Evolutionary conservation across 495 filamentous ascomycete species (phyloP).

Genomic region (Chaetomidium leptoderma): DNA sequence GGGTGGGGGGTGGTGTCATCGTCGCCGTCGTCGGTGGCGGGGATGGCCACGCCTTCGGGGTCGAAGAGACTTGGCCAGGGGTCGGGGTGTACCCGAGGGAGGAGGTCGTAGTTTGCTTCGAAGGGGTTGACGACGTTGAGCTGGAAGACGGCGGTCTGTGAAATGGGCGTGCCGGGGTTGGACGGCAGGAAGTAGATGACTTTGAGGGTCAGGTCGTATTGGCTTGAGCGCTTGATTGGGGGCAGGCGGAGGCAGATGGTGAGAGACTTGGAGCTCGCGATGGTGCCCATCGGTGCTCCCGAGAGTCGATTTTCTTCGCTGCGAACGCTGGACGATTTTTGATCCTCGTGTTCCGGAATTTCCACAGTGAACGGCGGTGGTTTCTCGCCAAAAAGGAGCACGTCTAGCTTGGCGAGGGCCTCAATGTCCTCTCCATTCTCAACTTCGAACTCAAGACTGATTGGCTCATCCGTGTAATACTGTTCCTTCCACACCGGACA

Average conservation of each 20-base stretch:
- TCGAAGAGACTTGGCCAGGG: conserved; percentile 85
- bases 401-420: conserved; percentile 64
- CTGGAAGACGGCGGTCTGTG: conserved; percentile 61
- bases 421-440: conserved; percentile 81
- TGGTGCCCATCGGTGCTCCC: conserved; percentile 36
- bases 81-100: conserved; percentile 67
- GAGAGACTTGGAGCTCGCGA: conserved; percentile 49
- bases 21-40: neutral
- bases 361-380: conserved; percentile 47
- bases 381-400: conserved; percentile 60
- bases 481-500: conserved; percentile 56
- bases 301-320: conserved; percentile 35
- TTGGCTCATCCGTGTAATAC: conserved; percentile 78
- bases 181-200: conserved; percentile 72
- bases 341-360: conserved; percentile 31
- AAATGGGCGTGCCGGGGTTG: conserved; percentile 78
- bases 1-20: conserved; percentile 10
- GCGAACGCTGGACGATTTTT: conserved; percentile 21
- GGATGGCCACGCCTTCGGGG: conserved; percentile 37
- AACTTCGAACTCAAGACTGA: conserved; percentile 63
- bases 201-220: conserved; percentile 67
- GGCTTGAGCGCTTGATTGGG: conserved; percentile 48
- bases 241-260: conserved; percentile 44
- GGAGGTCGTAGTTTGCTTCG: conserved; percentile 80
- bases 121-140: conserved; percentile 76